A percentile compares a stretch with the other conserved stretches of the same genome.
phyloP scores from a whole-genome alignment of 2,329 filamentous ascomycete genomes.

The Microsporum audouinii region DNA sequence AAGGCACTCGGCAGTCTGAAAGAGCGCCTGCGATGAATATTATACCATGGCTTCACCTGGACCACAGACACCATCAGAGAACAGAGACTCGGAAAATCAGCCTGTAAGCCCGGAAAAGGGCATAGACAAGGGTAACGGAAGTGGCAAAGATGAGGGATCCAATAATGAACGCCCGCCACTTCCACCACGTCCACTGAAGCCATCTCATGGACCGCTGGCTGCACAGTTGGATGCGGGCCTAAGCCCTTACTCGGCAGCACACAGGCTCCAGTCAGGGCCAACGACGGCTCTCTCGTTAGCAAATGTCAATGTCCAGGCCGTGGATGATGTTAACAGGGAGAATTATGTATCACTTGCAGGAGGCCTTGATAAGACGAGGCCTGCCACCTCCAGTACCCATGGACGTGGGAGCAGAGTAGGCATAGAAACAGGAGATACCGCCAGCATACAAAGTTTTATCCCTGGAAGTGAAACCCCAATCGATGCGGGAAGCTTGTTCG shows the following conservation, averaged over 20 bases:
- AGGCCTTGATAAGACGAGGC: slow-evolving; percentile 13
- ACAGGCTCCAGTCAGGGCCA: slow-evolving; percentile 47
- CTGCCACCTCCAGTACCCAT: slow-evolving; percentile 24
- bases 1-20: neutral
- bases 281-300: slow-evolving; percentile 77
- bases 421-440: slow-evolving; percentile 41
- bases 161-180: slow-evolving; percentile 6
- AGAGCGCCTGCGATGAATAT: neutral
- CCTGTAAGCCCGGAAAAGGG: neutral
- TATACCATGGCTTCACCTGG: neutral
- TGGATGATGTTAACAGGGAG: slow-evolving; percentile 57
- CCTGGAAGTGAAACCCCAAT: slow-evolving; percentile 48
- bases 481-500: slow-evolving; percentile 72
- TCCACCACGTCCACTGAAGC: slow-evolving; percentile 1
- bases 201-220: neutral
- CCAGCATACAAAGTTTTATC: slow-evolving; percentile 41
- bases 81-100: neutral
- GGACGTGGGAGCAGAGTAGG: slow-evolving; percentile 36
- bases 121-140: neutral
- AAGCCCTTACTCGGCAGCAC: slow-evolving; percentile 24
- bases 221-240: slow-evolving; percentile 27
- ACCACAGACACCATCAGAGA: neutral
- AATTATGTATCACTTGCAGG: slow-evolving; percentile 42
- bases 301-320: slow-evolving; percentile 66
- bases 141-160: neutral